These are phyloP conservation scores for Globisporangium apiculatum DNA, from an alignment of 352 stramenopile genomes.

Conservation along the genomic window DNA sequence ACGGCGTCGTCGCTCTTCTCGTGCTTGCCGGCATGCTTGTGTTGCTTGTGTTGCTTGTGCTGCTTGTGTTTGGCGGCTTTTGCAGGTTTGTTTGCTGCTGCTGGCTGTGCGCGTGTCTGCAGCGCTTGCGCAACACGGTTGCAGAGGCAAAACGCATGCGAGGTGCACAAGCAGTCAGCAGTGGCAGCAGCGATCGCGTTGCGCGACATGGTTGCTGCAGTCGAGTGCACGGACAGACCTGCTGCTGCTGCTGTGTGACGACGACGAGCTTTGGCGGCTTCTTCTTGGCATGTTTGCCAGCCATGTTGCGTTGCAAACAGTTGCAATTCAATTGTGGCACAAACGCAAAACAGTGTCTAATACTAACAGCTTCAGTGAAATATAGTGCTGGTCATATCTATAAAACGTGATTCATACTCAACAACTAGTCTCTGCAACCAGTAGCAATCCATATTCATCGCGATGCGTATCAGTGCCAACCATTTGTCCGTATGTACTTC, in stretches of 20 bases:
- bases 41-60: slow-evolving; percentile 25
- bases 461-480: too few species aligned
- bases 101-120: background rate
- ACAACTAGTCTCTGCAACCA: too few species aligned
- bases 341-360: background rate
- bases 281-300: slow-evolving; percentile 21
- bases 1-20: slow-evolving; percentile 43
- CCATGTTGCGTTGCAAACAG: background rate
- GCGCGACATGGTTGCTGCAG: background rate
- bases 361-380: too few species aligned
- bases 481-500: too few species aligned
- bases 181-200: background rate
- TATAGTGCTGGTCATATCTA: too few species aligned
- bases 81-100: slow-evolving; percentile 2
- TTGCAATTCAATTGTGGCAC: background rate
- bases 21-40: slow-evolving; percentile 10
- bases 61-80: slow-evolving; percentile 22
- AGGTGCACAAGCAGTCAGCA: background rate
- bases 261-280: slow-evolving; percentile 25
- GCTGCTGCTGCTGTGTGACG: background rate
- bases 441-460: too few species aligned
- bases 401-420: too few species aligned
- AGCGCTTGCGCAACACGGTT: background rate
- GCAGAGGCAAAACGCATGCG: too few species aligned
- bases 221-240: background rate